phyloP scores from a whole-genome alignment of 768 basidiomycete species.

The Xerocomellus dryophilus region DNA sequence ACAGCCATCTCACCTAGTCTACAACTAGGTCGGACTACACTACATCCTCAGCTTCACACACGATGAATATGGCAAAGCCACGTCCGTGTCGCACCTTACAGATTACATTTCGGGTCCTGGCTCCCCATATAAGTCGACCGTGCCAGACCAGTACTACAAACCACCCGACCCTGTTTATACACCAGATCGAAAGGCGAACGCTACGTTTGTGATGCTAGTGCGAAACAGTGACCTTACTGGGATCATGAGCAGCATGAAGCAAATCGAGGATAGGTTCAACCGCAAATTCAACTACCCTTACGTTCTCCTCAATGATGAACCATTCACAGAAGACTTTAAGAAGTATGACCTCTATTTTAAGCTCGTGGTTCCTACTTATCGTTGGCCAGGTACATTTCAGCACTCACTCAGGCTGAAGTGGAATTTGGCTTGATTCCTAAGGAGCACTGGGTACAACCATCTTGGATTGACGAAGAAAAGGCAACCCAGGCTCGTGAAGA shows the following conservation, averaged over 20 bases:
- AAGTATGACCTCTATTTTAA: conserved; percentile 37
- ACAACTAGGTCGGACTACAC: conserved; percentile 36
- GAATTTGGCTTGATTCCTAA: conserved; percentile 64
- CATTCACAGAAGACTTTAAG: conserved; percentile 75
- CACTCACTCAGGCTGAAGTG: conserved; percentile 32
- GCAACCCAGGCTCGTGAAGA: conserved; percentile 54
- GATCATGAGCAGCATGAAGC: conserved; percentile 61
- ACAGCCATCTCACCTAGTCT: conserved; percentile 7
- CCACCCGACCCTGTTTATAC: conserved; percentile 34
- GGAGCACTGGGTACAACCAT: conserved; percentile 75
- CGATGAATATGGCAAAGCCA: conserved; percentile 41
- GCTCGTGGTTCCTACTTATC: conserved; percentile 3
- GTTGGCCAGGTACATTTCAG: conserved; percentile 30
- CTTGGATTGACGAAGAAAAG: conserved; percentile 70
- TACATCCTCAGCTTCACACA: conserved; percentile 43
- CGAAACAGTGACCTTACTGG: conserved; percentile 62
- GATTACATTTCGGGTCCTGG: conserved; percentile 21
- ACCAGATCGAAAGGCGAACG: conserved; percentile 69
- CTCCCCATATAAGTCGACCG: conserved; percentile 55
- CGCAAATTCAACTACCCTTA: conserved; percentile 76
- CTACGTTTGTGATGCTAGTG: conserved; percentile 77
- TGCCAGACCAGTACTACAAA: conserved; percentile 58
- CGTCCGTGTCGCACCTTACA: conserved; percentile 35
- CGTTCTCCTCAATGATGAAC: conserved; percentile 84
- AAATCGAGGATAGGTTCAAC: conserved; percentile 89